Evolutionary conservation across 768 basidiomycete species (phyloP).

Genomic region (Kwoniella pini): DNA sequence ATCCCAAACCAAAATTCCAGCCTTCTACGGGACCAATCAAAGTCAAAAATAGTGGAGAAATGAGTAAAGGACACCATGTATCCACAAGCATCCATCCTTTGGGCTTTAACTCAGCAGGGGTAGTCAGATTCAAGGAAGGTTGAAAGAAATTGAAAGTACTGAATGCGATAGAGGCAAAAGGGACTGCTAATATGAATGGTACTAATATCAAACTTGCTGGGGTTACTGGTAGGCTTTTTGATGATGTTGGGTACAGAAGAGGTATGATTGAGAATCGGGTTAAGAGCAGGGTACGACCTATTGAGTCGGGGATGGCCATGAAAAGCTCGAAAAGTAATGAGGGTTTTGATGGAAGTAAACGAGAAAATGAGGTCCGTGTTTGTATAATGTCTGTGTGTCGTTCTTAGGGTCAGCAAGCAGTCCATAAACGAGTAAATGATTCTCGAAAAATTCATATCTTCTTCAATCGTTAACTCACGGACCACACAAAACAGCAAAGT

Average conservation of each 20-base stretch:
- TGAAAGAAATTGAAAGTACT: slow-evolving; percentile 68
- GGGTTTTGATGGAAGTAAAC: slow-evolving; percentile 64
- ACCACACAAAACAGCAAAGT: slow-evolving; percentile 65
- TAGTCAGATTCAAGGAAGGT: slow-evolving; percentile 66
- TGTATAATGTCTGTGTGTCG: slow-evolving; percentile 36
- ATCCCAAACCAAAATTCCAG: slow-evolving; percentile 32
- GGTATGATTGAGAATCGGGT: slow-evolving; percentile 73
- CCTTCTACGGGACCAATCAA: slow-evolving; percentile 74
- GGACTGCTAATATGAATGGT: slow-evolving; percentile 75
- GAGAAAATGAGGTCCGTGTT: slow-evolving; percentile 58
- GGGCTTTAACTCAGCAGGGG: slow-evolving; percentile 75
- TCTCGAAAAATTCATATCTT: no score
- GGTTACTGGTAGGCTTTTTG: slow-evolving; percentile 67
- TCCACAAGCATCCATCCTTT: slow-evolving; percentile 86
- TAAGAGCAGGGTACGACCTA: slow-evolving; percentile 74
- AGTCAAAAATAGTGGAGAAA: slow-evolving; percentile 75
- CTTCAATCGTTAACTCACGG: no score
- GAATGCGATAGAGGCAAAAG: slow-evolving; percentile 57
- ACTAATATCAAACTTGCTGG: slow-evolving; percentile 76
- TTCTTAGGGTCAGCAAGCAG: neutral
- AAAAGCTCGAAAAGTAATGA: slow-evolving; percentile 67
- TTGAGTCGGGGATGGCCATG: slow-evolving; percentile 71
- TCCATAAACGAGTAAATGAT: no score
- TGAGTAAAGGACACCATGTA: slow-evolving; percentile 77
- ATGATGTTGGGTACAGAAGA: slow-evolving; percentile 60